Base-by-base conservation (phyloP, 352 stramenopile genomes). In the Pythium phragmitis region DNA sequence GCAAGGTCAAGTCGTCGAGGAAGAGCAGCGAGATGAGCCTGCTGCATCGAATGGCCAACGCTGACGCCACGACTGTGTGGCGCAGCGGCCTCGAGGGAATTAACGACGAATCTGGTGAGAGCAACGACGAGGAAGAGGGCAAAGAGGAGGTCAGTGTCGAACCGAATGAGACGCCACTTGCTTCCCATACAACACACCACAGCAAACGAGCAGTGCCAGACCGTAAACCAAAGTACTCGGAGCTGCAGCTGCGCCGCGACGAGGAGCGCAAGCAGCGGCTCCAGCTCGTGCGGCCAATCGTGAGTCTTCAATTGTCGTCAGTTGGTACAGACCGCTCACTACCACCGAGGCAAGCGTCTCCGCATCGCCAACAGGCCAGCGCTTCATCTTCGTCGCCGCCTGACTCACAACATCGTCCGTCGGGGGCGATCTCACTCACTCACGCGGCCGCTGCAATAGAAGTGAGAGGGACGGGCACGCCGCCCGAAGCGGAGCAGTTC, bases 151-250 rank as follows among this genome's bases (percentile, higher is more conserved):
- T 49, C 16, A 30, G 33, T 9, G 39, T 46, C 23, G 33, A 52
- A 17, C 34, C 9, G n/a, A 17, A 13, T 28, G 16, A 21, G 43
- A 42, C 23, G 26, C 2, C 26, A 30, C 26, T 30, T 49, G 55
- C n/a, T 17, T 37, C 51, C 14, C 28, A 7, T 12, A 16, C 48
- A 12, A 19, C 58, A 41, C 37, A 9, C 7, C 23, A 48, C 37
- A 54, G 56, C 36, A 57, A 65, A 37, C 62, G 79, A 57, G 68
- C 64, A 5, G 33, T 87, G 9, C 82, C 79, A 3, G 82, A 89
- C 17, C 80, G 81, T n/a, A 89, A 87, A 45, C 65, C 63, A 6
- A 91, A 88, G 50, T 75, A 91, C 60, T 80, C 77, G 9, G 79
- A 74, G 19, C 73, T 91, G 2, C 77, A 89, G 57, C 65, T 83